These are phyloP conservation scores for Fusarium sp. DNA, from an alignment of 2,329 filamentous ascomycete species.

Conservation along the genomic window DNA sequence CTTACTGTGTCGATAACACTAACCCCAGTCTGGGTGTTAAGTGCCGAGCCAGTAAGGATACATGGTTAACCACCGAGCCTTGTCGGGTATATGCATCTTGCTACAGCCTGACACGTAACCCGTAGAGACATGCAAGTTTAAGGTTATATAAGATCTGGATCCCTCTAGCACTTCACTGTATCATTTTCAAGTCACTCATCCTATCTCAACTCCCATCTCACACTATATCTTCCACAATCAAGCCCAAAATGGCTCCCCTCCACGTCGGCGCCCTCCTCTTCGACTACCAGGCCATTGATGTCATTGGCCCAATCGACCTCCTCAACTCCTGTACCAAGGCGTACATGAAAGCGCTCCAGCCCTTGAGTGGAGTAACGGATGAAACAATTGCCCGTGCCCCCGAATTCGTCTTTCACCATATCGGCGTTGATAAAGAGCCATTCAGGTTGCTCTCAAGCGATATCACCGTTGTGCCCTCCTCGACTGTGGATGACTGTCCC, in stretches of 20 bases:
- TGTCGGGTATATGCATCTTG: neutral
- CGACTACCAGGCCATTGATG: constrained; percentile 51
- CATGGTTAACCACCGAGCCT: neutral
- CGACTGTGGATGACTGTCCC: constrained; percentile 50
- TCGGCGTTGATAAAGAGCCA: constrained; percentile 48
- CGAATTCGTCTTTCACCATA: constrained; percentile 50
- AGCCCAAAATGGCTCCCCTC: constrained; percentile 20
- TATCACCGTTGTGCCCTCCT: constrained; percentile 44
- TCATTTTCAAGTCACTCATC: neutral
- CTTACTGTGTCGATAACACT: neutral
- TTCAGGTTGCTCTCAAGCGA: constrained; percentile 26
- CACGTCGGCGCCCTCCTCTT: constrained; percentile 40
- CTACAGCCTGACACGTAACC: neutral
- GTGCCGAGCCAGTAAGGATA: neutral
- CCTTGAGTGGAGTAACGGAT: constrained; percentile 31
- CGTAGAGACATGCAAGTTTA: neutral
- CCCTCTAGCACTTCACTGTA: neutral
- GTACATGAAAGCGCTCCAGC: constrained; percentile 18
- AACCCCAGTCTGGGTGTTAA: neutral
- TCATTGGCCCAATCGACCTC: constrained; percentile 48
- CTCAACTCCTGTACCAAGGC: constrained; percentile 42
- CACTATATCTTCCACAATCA: neutral
- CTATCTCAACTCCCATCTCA: too few species aligned
- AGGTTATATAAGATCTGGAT: neutral
- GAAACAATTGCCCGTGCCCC: constrained; percentile 40